phyloP scores from a whole-genome alignment of 441 rosid genomes.

The Cnidoscolus chayamansa region DNA sequence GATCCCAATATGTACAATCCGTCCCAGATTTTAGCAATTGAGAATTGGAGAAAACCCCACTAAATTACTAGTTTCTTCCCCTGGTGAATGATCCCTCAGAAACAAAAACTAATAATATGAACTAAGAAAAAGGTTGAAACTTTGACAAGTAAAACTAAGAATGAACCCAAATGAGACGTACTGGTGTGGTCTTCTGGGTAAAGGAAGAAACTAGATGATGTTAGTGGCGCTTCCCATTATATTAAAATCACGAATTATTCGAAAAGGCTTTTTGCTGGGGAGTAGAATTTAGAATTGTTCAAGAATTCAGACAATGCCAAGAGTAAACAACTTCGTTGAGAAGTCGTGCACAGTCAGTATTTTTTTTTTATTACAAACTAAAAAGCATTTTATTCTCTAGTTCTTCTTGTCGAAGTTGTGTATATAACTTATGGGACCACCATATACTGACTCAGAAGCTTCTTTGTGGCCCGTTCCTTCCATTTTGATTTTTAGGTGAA shows the following conservation, averaged over 20 bases:
- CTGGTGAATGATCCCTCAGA: no score
- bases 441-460: no score
- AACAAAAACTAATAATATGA: neutral
- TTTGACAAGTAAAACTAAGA: neutral
- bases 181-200: neutral
- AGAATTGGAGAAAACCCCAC: neutral
- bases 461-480: no score
- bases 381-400: no score
- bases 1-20: neutral
- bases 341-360: no score
- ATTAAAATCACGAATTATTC: neutral
- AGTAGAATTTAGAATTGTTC: neutral
- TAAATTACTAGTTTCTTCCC: neutral
- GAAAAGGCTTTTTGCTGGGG: neutral
- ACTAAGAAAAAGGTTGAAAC: neutral
- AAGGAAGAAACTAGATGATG: neutral
- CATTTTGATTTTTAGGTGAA: no score
- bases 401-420: no score
- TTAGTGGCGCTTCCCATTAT: neutral
- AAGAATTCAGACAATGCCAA: neutral
- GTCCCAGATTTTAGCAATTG: neutral
- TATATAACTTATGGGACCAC: no score
- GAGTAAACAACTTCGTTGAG: neutral
- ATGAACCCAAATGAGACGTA: neutral
- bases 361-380: no score